Evolutionary conservation across 176 grass and related monocot species (phyloP), one percentile per base, ranked within the genome.

Genomic region (Stipa capillata): DNA sequence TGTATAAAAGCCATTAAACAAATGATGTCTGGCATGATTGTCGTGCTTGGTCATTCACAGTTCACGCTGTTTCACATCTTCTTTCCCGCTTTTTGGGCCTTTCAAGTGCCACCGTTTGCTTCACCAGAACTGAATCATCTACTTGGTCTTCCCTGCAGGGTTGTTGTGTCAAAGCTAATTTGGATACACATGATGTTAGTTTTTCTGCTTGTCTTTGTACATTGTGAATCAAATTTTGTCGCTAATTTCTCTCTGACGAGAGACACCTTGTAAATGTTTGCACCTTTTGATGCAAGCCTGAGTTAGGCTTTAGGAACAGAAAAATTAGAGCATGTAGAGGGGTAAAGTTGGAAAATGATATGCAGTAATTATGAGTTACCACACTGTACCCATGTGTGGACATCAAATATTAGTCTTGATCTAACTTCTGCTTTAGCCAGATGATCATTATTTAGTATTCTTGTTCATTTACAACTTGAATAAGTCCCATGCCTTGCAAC

Each of bases 61-160:
- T 79, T 50, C 14, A 12, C 32, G 15, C 18, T 18, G 8, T 60
- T 77, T 32, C 41, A 17, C 41, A 29, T 45, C 14, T 16, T 45
- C 41, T 31, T 69, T 82, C 47, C 65, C 43, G 43, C 42, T 59
- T 14, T 37, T 52, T 65, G 31, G 12, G 49, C 41, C 18, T 47
- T 63, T 8, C 12, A 65, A 34, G 13, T 43, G 68, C 21, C 52
- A 77, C 60, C 69, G 24, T 32, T 78, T 82, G 81, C 62, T 83
- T 61, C 5, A 28, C 9, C 6, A 54, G 63, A 86, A 90, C 89
- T 92, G 84, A 94, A 82, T 37, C 12, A 65, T 94, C 83, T 94
- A 87, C 81, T 87, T 98, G 92, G 74, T 91, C 87, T 98, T 91
- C 65, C 85, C 76, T 93, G 96, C 96, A 98, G 96, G 92, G 89